Percentiles rank a stretch among this genome's conserved stretches.
Conservation (phyloP, 805 yeast species). For the Scheffersomyces coipomensis region DNA sequence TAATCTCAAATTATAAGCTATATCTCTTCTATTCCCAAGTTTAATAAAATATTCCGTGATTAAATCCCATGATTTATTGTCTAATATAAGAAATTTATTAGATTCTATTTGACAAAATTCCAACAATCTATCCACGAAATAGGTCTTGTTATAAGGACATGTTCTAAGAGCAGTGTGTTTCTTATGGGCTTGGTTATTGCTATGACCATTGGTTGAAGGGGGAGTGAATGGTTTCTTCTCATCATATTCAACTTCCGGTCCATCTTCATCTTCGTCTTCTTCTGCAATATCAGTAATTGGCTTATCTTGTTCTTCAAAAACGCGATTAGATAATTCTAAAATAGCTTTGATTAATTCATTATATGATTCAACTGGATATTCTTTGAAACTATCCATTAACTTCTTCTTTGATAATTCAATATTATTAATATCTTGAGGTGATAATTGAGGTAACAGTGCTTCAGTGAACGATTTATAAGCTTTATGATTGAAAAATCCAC, state of each 20-base stretch:
- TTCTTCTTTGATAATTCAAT: slow-evolving; percentile 59
- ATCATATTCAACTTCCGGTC: slow-evolving; percentile 15
- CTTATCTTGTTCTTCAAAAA: slow-evolving; percentile 4
- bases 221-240: background rate
- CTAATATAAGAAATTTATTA: slow-evolving; percentile 44
- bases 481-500: slow-evolving; percentile 31
- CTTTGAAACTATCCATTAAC: slow-evolving; percentile 60
- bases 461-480: slow-evolving; percentile 15
- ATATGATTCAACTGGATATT: slow-evolving; percentile 54
- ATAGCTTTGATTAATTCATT: slow-evolving; percentile 46
- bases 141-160: slow-evolving; percentile 58
- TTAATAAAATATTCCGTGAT: slow-evolving; percentile 46
- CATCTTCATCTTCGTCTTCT: slow-evolving; percentile 1
- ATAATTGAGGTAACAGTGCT: slow-evolving; percentile 29
- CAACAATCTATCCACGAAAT: slow-evolving; percentile 52
- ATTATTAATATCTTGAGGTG: slow-evolving; percentile 45
- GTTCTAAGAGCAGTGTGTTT: slow-evolving; percentile 20
- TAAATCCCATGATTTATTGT: slow-evolving; percentile 46
- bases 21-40: slow-evolving; percentile 42
- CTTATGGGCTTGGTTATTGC: too few species aligned
- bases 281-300: background rate
- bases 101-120: slow-evolving; percentile 54
- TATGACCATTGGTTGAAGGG: background rate
- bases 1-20: slow-evolving; percentile 43
- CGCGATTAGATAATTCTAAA: slow-evolving; percentile 38